Percentiles rank a stretch among this genome's conserved stretches.
Conservation (phyloP, 352 stramenopile genomes). For the Phytopythium delawarense region DNA sequence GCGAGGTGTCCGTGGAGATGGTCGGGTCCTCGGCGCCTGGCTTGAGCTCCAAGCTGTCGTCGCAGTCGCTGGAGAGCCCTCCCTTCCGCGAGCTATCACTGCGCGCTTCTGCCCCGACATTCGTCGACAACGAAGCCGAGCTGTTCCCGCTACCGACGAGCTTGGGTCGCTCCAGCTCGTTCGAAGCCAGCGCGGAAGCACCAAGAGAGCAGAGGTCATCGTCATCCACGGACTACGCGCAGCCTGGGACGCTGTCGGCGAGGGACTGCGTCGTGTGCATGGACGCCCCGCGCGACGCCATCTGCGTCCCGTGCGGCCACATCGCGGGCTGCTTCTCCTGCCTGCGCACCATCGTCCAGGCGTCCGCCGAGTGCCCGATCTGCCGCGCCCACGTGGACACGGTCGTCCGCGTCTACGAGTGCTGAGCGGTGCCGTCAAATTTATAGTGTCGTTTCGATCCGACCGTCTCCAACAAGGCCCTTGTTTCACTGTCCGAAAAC, state of each 20-base stretch:
- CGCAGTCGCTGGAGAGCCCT: not conserved
- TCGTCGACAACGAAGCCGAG: conserved; percentile 20
- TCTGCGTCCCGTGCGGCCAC: conserved; percentile 62
- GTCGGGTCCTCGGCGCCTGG: not conserved
- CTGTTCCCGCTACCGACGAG: conserved; percentile 16
- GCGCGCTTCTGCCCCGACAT: conserved; percentile 19
- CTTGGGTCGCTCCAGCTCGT: not conserved
- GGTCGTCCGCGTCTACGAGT: conserved; percentile 46
- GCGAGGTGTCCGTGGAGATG: not conserved
- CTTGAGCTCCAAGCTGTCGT: conserved; percentile 1
- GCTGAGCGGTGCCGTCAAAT: not conserved
- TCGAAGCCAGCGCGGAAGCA: not conserved
- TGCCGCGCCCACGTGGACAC: conserved; percentile 38
- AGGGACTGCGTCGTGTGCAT: conserved; percentile 46
- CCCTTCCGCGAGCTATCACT: not conserved
- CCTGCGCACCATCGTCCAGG: conserved; percentile 28
- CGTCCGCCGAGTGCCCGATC: conserved; percentile 36
- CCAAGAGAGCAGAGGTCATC: not conserved
- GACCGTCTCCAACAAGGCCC: not conserved
- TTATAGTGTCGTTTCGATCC: not conserved
- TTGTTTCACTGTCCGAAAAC: too few relatives aligned
- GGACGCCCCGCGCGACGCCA: conserved; percentile 37
- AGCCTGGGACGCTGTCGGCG: not conserved
- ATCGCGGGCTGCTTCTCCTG: conserved; percentile 50
- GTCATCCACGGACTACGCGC: not conserved